Conservation (phyloP, 75 land plant species). For the Pinus albicaulis region DNA sequence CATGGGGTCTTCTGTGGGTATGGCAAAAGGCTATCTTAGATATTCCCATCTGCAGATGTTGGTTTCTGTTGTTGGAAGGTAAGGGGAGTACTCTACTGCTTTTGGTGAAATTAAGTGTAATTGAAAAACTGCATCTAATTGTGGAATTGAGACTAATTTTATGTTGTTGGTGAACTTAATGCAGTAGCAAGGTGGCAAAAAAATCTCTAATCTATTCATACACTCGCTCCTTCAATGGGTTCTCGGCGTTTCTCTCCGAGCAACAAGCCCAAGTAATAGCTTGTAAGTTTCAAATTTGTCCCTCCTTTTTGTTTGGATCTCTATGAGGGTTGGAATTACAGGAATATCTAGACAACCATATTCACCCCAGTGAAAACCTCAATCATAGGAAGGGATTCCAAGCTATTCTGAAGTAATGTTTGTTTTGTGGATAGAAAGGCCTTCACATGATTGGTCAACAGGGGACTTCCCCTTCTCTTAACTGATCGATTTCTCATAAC, state of each 20-base stretch:
- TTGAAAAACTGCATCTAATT: not conserved
- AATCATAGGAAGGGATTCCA: not conserved
- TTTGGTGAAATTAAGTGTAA: no score
- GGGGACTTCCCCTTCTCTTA: no score
- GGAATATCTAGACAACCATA: not conserved
- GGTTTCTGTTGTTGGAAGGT: slow-evolving; percentile 10
- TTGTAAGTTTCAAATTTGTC: not conserved
- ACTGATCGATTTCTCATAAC: no score
- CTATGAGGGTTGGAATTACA: not conserved
- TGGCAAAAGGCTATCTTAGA: not conserved
- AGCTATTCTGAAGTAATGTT: no score
- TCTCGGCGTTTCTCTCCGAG: slow-evolving; percentile 6
- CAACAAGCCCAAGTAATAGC: slow-evolving; percentile 5
- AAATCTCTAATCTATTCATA: slow-evolving; percentile 3
- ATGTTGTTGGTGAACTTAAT: not conserved
- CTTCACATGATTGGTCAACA: no score
- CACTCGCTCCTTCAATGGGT: slow-evolving; percentile 6
- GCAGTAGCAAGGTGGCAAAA: slow-evolving; percentile 1
- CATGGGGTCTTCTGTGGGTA: slow-evolving; percentile 5
- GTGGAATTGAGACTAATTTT: not conserved
- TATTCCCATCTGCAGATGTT: slow-evolving; percentile 10
- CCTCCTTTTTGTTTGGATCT: not conserved
- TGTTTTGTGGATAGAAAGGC: no score
- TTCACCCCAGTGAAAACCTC: not conserved
- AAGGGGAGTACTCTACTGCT: no score